Conservation (phyloP, 1,139 yeast genomes). For the Taphrina betulina region DNA sequence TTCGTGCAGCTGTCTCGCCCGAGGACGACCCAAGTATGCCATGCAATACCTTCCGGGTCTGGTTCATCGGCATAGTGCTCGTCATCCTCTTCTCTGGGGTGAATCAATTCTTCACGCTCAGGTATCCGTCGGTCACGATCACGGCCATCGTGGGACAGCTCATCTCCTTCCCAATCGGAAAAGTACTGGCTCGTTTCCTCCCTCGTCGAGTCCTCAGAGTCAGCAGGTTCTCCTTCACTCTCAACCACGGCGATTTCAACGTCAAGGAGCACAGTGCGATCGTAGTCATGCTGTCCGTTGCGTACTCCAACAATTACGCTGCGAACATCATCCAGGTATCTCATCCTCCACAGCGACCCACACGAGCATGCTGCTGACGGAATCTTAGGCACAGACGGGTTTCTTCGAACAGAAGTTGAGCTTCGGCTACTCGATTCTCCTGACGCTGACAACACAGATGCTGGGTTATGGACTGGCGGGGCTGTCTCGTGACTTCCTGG, state of each 20-base stretch:
- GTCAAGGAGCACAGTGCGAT: no score
- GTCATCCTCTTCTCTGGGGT: slow-evolving; percentile 61
- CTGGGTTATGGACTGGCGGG: slow-evolving; percentile 70
- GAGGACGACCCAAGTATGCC: slow-evolving; percentile 57
- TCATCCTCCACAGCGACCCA: no score
- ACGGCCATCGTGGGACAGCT: slow-evolving; percentile 58
- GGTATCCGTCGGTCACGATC: slow-evolving; percentile 56
- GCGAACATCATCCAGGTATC: no score
- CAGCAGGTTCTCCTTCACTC: slow-evolving; percentile 39
- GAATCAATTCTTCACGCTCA: slow-evolving; percentile 60
- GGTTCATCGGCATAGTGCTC: slow-evolving; percentile 55
- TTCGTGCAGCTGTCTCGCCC: slow-evolving; percentile 66
- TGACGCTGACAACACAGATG: slow-evolving; percentile 52
- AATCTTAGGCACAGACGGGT: slow-evolving; percentile 53
- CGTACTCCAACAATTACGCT: no score
- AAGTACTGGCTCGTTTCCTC: slow-evolving; percentile 48
- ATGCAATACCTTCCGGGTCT: slow-evolving; percentile 61
- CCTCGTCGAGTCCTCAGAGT: no score
- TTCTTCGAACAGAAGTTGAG: slow-evolving; percentile 51
- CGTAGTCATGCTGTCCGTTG: no score
- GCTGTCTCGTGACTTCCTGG: slow-evolving; percentile 55
- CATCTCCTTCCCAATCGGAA: slow-evolving; percentile 47
- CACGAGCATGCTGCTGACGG: no score
- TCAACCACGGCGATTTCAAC: slow-evolving; percentile 43
- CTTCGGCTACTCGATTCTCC: slow-evolving; percentile 56